A percentile compares a stretch with the other conserved stretches of the same genome.
Conservation (phyloP, 202 grass and related monocot genomes). For the Alloteropsis angusta region DNA sequence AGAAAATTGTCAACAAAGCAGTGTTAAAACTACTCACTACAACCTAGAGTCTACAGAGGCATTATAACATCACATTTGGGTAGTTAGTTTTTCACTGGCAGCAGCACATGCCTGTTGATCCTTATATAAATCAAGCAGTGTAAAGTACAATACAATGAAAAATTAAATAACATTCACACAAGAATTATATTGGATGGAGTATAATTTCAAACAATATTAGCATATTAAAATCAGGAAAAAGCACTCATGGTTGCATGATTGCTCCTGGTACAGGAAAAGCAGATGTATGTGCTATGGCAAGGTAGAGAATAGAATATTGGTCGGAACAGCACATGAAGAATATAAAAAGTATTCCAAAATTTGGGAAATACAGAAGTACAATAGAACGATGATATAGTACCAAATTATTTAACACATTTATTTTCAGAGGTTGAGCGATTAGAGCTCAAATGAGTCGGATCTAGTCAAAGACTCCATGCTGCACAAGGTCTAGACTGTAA, state of each 20-base stretch:
- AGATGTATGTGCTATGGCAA: background rate
- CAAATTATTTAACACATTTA: background rate
- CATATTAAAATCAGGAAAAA: background rate
- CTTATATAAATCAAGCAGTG: background rate
- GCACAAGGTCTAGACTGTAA: background rate
- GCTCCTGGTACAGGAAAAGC: background rate
- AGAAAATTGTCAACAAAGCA: slow-evolving; percentile 8
- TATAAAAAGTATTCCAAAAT: background rate
- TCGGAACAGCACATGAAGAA: background rate
- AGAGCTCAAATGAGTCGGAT: background rate
- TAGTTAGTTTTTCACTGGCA: background rate
- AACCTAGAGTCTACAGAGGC: background rate
- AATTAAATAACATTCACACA: background rate
- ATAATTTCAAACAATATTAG: background rate
- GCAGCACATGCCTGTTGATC: background rate
- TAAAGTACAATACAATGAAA: background rate
- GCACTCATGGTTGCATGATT: background rate
- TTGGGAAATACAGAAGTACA: background rate
- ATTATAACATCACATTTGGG: background rate
- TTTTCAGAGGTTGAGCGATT: background rate
- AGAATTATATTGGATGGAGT: background rate
- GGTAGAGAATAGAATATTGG: background rate
- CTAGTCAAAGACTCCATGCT: background rate
- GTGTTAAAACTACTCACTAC: slow-evolving; percentile 15
- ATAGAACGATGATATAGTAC: background rate